phyloP scores from a whole-genome alignment of 257 asterid genomes.

The Vinca minor region DNA sequence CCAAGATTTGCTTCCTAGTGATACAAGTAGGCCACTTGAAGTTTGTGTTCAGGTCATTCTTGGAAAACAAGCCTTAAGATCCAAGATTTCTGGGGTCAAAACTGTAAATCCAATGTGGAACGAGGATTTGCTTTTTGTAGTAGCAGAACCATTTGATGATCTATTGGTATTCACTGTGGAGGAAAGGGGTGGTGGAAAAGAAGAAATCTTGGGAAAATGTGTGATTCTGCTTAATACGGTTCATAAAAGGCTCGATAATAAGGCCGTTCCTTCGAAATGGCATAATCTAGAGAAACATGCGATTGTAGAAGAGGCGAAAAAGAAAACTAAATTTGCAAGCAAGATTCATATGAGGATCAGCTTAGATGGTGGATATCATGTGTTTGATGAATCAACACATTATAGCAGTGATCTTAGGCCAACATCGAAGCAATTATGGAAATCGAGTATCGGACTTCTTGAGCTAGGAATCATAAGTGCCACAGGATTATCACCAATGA shows the following conservation, averaged over 20 bases:
- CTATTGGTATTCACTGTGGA: conserved; percentile 54
- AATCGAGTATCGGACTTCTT: conserved; percentile 55
- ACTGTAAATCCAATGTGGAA: conserved; percentile 63
- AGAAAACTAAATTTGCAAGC: conserved; percentile 59
- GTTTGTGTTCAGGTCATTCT: conserved; percentile 41
- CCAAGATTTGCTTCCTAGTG: conserved; percentile 56
- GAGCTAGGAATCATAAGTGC: conserved; percentile 74
- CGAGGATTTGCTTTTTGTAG: conserved; percentile 69
- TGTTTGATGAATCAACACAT: conserved; percentile 65
- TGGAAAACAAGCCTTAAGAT: conserved; percentile 48
- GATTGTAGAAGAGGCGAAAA: conserved; percentile 43
- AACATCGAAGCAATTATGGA: conserved; percentile 60
- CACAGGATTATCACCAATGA: conserved; percentile 49
- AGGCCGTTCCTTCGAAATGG: conserved; percentile 60
- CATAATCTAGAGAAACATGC: conserved; percentile 62
- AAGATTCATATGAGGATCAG: conserved; percentile 66
- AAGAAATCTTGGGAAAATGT: conserved; percentile 48
- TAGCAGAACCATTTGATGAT: conserved; percentile 70
- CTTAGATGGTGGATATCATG: conserved; percentile 86
- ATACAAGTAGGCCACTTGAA: conserved; percentile 44
- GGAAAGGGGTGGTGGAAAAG: conserved; percentile 38
- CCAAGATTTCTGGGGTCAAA: conserved; percentile 31
- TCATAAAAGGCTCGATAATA: conserved; percentile 49
- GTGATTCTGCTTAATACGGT: conserved; percentile 30
- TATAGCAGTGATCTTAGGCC: conserved; percentile 71